Percentiles rank a stretch among this genome's conserved stretches.
These are phyloP conservation scores for Hysterangium stoloniferum DNA, from an alignment of 768 basidiomycete genomes.

Conservation along the genomic window DNA sequence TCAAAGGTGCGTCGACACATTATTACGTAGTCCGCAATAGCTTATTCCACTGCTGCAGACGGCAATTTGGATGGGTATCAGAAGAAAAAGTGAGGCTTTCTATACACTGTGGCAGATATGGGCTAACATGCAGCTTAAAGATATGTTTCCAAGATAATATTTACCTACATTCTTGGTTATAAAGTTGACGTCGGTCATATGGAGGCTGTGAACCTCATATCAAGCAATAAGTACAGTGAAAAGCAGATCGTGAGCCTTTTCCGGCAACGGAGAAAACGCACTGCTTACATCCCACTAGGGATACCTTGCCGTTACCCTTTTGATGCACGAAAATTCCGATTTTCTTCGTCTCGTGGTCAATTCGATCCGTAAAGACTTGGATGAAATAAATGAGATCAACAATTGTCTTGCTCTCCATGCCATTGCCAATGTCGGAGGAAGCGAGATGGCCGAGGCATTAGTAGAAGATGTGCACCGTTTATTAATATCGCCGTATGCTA, in stretches of 20 bases:
- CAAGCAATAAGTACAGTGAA: constrained; percentile 92
- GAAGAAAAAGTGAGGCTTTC: constrained; percentile 73
- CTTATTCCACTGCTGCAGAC: constrained; percentile 34
- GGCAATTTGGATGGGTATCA: constrained; percentile 86
- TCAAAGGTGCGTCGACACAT: constrained; percentile 61
- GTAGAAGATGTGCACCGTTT: constrained; percentile 90
- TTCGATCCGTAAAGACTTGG: constrained; percentile 94
- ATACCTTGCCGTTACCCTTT: constrained; percentile 90
- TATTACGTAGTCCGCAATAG: neutral
- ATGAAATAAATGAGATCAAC: constrained; percentile 88
- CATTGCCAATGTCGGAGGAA: constrained; percentile 95
- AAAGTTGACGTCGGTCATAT: constrained; percentile 99
- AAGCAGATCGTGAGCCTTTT: constrained; percentile 83
- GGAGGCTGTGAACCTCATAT: constrained; percentile 98
- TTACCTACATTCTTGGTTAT: constrained; percentile 98
- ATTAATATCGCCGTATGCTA: constrained; percentile 81
- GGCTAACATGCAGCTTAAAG: constrained; percentile 28
- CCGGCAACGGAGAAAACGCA: neutral
- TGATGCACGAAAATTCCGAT: constrained; percentile 99
- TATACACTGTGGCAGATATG: constrained; percentile 4
- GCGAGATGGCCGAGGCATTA: constrained; percentile 97
- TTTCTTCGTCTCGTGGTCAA: constrained; percentile 95
- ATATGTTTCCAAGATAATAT: constrained; percentile 98
- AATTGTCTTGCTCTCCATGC: constrained; percentile 97
- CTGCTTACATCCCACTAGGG: constrained; percentile 45